Base-by-base conservation (phyloP, 2,329 filamentous ascomycete species). In the Harringtonia aguacate region DNA sequence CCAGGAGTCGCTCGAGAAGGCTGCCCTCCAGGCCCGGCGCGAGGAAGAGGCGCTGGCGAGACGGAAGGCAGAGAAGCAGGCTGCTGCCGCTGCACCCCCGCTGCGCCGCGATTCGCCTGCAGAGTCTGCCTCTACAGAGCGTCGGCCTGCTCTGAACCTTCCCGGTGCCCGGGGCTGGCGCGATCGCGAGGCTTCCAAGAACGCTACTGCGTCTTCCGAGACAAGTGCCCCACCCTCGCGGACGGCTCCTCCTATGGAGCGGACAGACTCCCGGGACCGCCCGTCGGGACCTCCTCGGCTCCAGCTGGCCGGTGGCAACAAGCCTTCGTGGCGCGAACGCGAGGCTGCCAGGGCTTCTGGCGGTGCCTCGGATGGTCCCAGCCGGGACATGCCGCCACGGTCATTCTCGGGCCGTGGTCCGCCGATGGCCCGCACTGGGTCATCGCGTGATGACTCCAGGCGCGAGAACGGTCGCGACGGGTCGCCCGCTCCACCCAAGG, bases 31-130 rank as follows among this genome's bases (percentile, higher is more conserved):
- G 66, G 79, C 78, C 55, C 77, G 87, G 58, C 81, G 86, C 61
- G 89, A 94, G 63, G 88, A 92, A 55, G 89, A 95, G 62, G 89
- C 87, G 15, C 79, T 89, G 64, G 84, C 83, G 52, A 79, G 84
- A 55, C 78, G 76, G 61, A 77, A 73, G 57, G 81, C 73, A 47
- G 78, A 78, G 62, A 86, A 77, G 64, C 75, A 75, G 56, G 67
- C 66, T 53, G 60, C 52, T 21, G 27, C 28, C 22, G 35, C 22
- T 10, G 30, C 24, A 53, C 31, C 43, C 13, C 2, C 41, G 28
- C 39, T 48, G 17, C 44, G 43, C 34, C 36, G 17, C 14, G 42
- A 17, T 12, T 35, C 29, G 13, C 36, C 45, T 9, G 22, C 35
- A 12, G 45, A 41, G 17, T 28, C 67, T 43, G 70, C 75, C 30